Conservation (phyloP, 1,139 yeast genomes). For the Pichia sorboxylosa region DNA sequence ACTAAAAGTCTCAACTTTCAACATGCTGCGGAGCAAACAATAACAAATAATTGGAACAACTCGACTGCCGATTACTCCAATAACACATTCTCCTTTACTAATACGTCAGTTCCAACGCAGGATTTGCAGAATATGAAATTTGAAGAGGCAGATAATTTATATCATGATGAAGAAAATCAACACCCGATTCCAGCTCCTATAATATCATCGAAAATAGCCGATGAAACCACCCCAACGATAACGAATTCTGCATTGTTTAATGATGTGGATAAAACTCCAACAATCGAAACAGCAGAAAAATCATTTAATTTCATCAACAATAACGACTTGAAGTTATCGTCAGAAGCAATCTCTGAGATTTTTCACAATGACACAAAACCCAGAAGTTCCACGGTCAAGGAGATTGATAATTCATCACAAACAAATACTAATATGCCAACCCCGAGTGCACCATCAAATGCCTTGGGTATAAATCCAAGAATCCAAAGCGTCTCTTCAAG, state of each 20-base stretch:
- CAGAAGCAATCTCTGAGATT: conserved; percentile 3
- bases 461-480: conserved; percentile 1
- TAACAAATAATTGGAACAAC: neutral
- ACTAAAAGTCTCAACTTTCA: conserved; percentile 3
- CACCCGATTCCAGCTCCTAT: too few relatives aligned
- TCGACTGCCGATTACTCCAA: conserved; percentile 1
- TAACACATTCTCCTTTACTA: conserved; percentile 5
- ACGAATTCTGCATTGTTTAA: neutral
- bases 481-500: conserved; percentile 9
- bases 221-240: conserved; percentile 6
- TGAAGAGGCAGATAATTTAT: neutral
- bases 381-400: neutral
- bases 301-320: conserved; percentile 1
- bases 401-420: conserved; percentile 5
- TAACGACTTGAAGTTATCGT: conserved; percentile 5
- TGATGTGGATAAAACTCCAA: conserved; percentile 4
- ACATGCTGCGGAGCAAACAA: neutral
- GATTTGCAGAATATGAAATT: conserved; percentile 1
- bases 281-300: neutral
- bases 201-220: neutral
- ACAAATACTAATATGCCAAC: conserved; percentile 10
- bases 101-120: conserved; percentile 9
- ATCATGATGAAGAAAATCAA: neutral
- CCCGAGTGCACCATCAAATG: neutral
- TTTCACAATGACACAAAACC: conserved; percentile 1